phyloP scores from a whole-genome alignment of 2,329 filamentous ascomycete species.

The Sordariomycetes sp. region DNA sequence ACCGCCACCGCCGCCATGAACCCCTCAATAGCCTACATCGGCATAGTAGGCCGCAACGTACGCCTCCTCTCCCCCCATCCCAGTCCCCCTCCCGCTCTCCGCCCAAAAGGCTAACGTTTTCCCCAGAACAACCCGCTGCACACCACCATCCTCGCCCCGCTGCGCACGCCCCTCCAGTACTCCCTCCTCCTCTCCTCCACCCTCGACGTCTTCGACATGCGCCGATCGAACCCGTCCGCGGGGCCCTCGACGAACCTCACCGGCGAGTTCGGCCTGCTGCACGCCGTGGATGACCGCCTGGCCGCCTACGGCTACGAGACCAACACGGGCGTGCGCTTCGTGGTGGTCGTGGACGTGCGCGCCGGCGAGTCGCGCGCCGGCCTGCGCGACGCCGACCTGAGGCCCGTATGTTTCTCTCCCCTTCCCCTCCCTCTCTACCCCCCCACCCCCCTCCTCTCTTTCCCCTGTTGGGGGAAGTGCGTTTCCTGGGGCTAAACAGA shows the following conservation, averaged over 20 bases:
- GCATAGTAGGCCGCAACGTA: constrained; percentile 89
- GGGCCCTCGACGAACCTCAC: constrained; percentile 35
- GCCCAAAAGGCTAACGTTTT: constrained; percentile 5
- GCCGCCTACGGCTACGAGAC: constrained; percentile 95
- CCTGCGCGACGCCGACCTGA: constrained; percentile 76
- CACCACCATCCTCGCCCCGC: constrained; percentile 40
- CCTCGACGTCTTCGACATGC: constrained; percentile 87
- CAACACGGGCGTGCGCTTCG: constrained; percentile 86
- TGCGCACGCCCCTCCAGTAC: constrained; percentile 75
- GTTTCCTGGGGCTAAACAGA: neutral
- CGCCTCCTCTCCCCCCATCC: constrained; percentile 11
- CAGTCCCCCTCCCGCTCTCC: neutral
- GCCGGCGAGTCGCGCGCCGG: constrained; percentile 52
- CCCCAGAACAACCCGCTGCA: constrained; percentile 89
- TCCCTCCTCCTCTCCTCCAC: constrained; percentile 83
- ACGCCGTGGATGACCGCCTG: constrained; percentile 86
- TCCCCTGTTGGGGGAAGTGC: no score
- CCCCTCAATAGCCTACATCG: constrained; percentile 75
- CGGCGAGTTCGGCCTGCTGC: constrained; percentile 83
- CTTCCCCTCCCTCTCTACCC: constrained; percentile 23
- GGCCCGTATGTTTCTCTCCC: constrained; percentile 37
- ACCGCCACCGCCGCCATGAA: constrained; percentile 32
- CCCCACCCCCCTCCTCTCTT: neutral
- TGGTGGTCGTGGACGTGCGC: constrained; percentile 85
- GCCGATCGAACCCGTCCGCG: constrained; percentile 53